Percentiles rank a stretch among this genome's conserved stretches.
phyloP scores from a whole-genome alignment of 352 stramenopile genomes.

The Phytopythium aichiense region DNA sequence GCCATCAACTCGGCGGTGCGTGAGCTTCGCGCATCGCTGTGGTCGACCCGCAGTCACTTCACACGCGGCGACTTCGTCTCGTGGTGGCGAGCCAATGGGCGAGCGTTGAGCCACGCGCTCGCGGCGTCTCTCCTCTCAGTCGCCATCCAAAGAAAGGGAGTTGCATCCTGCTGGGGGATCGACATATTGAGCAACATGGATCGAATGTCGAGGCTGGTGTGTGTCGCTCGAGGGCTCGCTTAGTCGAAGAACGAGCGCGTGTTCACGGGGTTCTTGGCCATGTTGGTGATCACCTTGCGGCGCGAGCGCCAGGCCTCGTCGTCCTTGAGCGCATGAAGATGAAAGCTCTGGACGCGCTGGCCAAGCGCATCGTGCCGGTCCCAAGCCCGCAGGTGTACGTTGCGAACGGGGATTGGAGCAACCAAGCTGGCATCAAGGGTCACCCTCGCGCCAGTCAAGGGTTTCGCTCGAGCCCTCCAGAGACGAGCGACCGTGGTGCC shows the following conservation, averaged over 20 bases:
- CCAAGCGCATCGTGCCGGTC: too few species aligned
- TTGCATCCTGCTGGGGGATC: not conserved
- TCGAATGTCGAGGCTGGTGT: not conserved
- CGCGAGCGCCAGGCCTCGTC: conserved; percentile 45
- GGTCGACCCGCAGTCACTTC: conserved; percentile 1
- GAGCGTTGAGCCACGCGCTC: not conserved
- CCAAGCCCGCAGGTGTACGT: too few species aligned
- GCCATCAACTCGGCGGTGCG: not conserved
- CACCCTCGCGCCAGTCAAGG: too few species aligned
- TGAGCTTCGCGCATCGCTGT: not conserved
- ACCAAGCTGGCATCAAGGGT: too few species aligned
- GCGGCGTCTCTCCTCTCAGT: not conserved
- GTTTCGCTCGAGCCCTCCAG: too few species aligned
- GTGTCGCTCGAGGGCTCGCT: not conserved
- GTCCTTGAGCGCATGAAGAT: conserved; percentile 34
- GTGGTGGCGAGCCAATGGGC: conserved; percentile 1
- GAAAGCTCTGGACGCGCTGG: too few species aligned
- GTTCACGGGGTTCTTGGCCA: conserved; percentile 45
- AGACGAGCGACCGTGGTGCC: too few species aligned
- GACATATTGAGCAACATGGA: too few species aligned
- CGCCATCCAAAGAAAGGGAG: not conserved
- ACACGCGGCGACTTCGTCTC: not conserved
- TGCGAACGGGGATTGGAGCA: too few species aligned
- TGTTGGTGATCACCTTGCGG: conserved; percentile 34
- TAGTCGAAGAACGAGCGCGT: conserved; percentile 1